Evolutionary conservation across 345 rosid species (phyloP), one percentile per base, ranked within the genome.

Genomic region (Hevea brasiliensis): DNA sequence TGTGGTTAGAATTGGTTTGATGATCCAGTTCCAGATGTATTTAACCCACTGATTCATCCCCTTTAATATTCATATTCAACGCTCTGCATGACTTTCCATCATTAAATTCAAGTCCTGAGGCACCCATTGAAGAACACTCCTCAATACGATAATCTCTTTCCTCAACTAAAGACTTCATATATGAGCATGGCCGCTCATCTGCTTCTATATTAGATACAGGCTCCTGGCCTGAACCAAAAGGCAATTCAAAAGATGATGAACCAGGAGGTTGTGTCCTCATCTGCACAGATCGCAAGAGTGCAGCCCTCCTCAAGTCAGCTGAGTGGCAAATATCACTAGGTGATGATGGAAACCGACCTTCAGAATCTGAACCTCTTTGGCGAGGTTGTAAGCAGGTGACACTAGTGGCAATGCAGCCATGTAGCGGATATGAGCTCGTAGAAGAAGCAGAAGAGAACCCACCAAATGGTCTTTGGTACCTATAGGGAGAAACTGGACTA

Each of bases 241-340:
- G 81, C 73, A 81, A 74, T 65, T 86, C 92, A 72, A 71, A 81
- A 0, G 85, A 65, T 15, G 87, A 71, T 29, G 73, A 60, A 59
- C 83, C 80, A 23, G 85, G 76, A 40, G 99, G 94, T 37, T 93
- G 94, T 29, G 94, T 77, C 81, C 96, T 93, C 93, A 96, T 91
- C 82, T 96, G 97, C 73, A 96, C 97, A 29, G 98, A 96, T 75
- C 97, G 88, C 80, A 96, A 79, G 60, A 96, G 87, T 10, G 99
- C 97, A 35, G 97, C 87, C 71, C 96, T 90, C 70, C 97, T 89
- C 74, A 96, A 79, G 81, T 93, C 97, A 44, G 97, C 94, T 3
- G 97, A 91, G 84, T 96, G 97, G 76, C 98, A 91, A 70, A 96
- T 96, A 77, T 96, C 98, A 64, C 98, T 96, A 32, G 98, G 98